A percentile compares a stretch with the other conserved stretches of the same genome.
phyloP scores from a whole-genome alignment of 495 filamentous ascomycete species.

The Xylaria scruposa region DNA sequence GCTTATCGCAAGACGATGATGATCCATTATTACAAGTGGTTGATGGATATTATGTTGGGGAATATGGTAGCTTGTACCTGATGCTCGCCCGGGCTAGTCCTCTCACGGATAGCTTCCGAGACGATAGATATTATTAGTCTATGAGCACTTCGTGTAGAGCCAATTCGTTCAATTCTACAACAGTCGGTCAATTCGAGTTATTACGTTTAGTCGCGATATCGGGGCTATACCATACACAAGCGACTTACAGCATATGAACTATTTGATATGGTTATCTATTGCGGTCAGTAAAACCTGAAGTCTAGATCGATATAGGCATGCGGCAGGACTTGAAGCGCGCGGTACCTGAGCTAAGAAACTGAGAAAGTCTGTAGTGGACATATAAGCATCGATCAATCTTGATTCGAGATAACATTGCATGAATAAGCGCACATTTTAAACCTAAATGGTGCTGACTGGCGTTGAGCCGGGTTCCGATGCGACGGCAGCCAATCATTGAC shows the following conservation, averaged over 20 bases:
- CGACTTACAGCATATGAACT: too few species aligned
- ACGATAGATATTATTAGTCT: not conserved
- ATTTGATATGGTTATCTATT: conserved; percentile 2
- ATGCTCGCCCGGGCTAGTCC: not conserved
- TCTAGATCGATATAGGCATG: not conserved
- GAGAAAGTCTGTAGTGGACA: not conserved
- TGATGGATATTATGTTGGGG: conserved; percentile 8
- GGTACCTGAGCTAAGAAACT: conserved; percentile 1
- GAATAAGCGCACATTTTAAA: not conserved
- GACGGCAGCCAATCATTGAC: conserved; percentile 11
- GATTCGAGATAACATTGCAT: conserved; percentile 12
- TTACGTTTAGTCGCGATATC: conserved; percentile 19
- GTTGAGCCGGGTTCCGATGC: not conserved
- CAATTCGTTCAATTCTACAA: not conserved
- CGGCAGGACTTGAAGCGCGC: not conserved
- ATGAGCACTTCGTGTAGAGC: not conserved
- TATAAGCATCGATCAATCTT: not conserved
- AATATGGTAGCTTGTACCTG: conserved; percentile 13
- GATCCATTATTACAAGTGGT: not conserved
- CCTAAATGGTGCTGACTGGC: not conserved
- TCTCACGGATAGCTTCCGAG: not conserved
- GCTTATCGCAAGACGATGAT: not conserved
- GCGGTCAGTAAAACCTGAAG: not conserved
- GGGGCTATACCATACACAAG: not conserved
- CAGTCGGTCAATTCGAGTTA: conserved; percentile 18